These are phyloP conservation scores for Leucosporidium creatinivorum DNA, from an alignment of 768 basidiomycete genomes.

Conservation along the genomic window DNA sequence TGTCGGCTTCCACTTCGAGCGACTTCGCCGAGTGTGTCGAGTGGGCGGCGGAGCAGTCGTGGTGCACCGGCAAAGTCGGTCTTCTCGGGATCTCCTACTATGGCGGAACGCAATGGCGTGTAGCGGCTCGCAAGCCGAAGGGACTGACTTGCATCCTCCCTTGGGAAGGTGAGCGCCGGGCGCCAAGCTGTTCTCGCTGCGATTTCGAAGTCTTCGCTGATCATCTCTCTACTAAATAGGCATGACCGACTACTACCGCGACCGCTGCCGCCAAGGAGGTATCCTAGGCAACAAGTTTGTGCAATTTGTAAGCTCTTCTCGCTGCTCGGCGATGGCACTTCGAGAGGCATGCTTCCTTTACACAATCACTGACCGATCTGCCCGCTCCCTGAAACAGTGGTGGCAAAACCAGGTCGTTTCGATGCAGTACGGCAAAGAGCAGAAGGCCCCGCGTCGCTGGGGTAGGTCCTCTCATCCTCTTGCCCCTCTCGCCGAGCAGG, in stretches of 20 bases:
- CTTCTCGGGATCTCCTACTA: slow-evolving; percentile 38
- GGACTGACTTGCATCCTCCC: slow-evolving; percentile 34
- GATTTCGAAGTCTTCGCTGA: too few species aligned
- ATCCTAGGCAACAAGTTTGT: slow-evolving; percentile 32
- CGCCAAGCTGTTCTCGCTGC: too few species aligned
- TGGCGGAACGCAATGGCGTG: slow-evolving; percentile 35
- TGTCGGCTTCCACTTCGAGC: slow-evolving; percentile 32
- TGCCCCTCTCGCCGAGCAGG: too few species aligned
- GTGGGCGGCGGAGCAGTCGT: slow-evolving; percentile 38
- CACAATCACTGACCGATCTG: neutral
- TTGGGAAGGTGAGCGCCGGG: slow-evolving; percentile 21
- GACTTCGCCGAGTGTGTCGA: slow-evolving; percentile 39
- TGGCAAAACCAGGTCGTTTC: slow-evolving; percentile 31
- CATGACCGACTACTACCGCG: slow-evolving; percentile 23
- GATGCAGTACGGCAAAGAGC: slow-evolving; percentile 30
- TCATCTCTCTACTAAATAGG: too few species aligned
- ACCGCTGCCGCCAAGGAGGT: slow-evolving; percentile 33
- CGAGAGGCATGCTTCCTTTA: neutral
- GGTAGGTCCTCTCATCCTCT: too few species aligned
- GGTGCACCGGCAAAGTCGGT: slow-evolving; percentile 37
- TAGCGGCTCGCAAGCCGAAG: slow-evolving; percentile 33
- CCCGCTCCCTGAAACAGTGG: slow-evolving; percentile 4
- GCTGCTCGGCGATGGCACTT: too few species aligned
- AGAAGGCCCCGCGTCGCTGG: slow-evolving; percentile 20
- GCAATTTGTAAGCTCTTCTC: slow-evolving; percentile 1